These are phyloP conservation scores for Brassica incana DNA, from an alignment of 345 rosid genomes.

Conservation along the genomic window DNA sequence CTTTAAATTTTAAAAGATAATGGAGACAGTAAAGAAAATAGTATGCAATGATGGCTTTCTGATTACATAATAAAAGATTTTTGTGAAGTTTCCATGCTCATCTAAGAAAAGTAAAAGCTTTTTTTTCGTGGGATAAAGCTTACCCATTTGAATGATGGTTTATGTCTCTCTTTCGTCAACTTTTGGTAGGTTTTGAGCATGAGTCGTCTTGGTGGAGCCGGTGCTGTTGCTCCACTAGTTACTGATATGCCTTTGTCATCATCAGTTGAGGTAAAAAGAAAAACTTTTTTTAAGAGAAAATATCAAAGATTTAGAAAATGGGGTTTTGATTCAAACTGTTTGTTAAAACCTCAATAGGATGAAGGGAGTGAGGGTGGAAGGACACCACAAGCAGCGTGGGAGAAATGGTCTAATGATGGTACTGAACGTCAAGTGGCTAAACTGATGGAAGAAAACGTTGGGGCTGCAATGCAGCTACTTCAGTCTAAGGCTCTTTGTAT, in stretches of 20 bases:
- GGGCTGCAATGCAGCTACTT: constrained; percentile 96
- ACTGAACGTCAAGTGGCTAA: constrained; percentile 95
- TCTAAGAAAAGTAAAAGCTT: constrained; percentile 17
- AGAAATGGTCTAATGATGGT: constrained; percentile 94
- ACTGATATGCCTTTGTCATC: constrained; percentile 83
- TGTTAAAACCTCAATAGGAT: constrained; percentile 49
- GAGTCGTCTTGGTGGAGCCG: constrained; percentile 98
- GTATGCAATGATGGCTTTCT: neutral
- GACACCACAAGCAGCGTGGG: constrained; percentile 90
- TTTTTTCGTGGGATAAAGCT: constrained; percentile 28
- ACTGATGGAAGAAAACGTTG: constrained; percentile 97
- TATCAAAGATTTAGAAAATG: neutral
- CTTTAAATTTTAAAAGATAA: too few relatives aligned
- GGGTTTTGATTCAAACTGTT: constrained; percentile 6
- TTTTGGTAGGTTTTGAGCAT: constrained; percentile 88
- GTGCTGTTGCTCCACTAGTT: constrained; percentile 99
- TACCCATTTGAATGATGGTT: constrained; percentile 23
- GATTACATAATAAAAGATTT: constrained; percentile 6
- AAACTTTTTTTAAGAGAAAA: neutral
- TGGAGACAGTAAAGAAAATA: too few relatives aligned
- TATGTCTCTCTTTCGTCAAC: constrained; percentile 32
- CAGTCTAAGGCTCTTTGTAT: constrained; percentile 98
- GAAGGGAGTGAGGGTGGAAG: constrained; percentile 82
- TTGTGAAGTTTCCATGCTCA: constrained; percentile 29
- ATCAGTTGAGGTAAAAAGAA: constrained; percentile 71